A percentile compares a stretch with the other conserved stretches of the same genome.
Evolutionary conservation across 2,329 filamentous ascomycete genomes (phyloP).

Genomic region (Ophiostoma tasmaniense): DNA sequence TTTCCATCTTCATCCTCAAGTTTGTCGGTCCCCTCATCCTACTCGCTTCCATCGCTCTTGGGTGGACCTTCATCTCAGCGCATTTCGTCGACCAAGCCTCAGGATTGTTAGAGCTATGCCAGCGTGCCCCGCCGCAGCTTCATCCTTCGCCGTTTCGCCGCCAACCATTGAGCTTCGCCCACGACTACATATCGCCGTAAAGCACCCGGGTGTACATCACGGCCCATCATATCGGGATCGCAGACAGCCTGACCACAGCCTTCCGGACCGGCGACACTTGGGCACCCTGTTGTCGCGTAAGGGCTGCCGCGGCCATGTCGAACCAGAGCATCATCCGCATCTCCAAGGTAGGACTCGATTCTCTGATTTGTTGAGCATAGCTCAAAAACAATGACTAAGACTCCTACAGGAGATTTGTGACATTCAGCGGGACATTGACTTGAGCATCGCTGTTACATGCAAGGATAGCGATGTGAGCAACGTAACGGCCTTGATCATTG

Average conservation of each 20-base stretch:
- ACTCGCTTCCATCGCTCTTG: background rate
- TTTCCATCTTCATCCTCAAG: background rate
- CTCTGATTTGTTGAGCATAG: background rate
- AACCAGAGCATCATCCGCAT: constrained; percentile 11
- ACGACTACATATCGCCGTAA: background rate
- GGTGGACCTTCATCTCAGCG: background rate
- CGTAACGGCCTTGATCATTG: constrained; percentile 80
- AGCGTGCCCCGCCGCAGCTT: background rate
- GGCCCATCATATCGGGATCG: background rate
- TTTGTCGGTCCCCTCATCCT: too few species aligned
- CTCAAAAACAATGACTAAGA: background rate
- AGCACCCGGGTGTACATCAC: background rate
- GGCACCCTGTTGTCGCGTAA: constrained; percentile 4
- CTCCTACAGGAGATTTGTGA: constrained; percentile 65
- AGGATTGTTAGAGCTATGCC: background rate
- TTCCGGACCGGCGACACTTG: background rate
- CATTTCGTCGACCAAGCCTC: too few species aligned
- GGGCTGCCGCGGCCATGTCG: background rate
- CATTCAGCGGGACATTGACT: constrained; percentile 72
- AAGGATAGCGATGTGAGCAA: constrained; percentile 82
- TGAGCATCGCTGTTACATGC: constrained; percentile 82
- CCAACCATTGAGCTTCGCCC: background rate
- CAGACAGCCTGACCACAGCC: background rate
- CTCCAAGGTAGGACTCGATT: constrained; percentile 11
- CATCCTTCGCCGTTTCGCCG: background rate